Evolutionary conservation across 2,329 filamentous ascomycete genomes (phyloP).

Genomic region (Aspergillus transmontanensis): DNA sequence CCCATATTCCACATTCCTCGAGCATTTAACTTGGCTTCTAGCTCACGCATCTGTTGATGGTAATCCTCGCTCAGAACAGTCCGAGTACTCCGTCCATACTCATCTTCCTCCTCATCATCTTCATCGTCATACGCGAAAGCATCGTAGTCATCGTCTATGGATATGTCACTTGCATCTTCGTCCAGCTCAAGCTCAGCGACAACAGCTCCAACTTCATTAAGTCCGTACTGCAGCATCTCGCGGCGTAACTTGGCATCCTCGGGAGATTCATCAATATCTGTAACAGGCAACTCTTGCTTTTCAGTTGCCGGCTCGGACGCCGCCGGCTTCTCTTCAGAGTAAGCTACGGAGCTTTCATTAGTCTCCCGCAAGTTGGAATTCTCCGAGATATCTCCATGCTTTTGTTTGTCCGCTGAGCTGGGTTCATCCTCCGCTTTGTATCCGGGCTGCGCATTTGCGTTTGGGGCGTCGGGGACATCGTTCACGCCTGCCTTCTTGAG

Average conservation of each 20-base stretch:
- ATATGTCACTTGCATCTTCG: slow-evolving; percentile 57
- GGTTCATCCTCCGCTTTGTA: slow-evolving; percentile 17
- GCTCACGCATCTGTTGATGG: slow-evolving; percentile 77
- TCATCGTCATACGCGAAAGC: slow-evolving; percentile 54
- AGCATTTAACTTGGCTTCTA: slow-evolving; percentile 73
- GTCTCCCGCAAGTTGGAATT: slow-evolving; percentile 4
- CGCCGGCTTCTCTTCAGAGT: slow-evolving; percentile 10
- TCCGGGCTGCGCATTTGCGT: slow-evolving; percentile 14
- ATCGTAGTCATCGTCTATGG: slow-evolving; percentile 57
- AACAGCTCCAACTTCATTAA: slow-evolving; percentile 85
- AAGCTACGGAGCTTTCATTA: slow-evolving; percentile 5
- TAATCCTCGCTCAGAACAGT: slow-evolving; percentile 73
- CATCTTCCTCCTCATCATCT: slow-evolving; percentile 70
- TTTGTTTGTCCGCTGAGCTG: slow-evolving; percentile 1
- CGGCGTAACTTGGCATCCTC: slow-evolving; percentile 80
- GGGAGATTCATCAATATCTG: slow-evolving; percentile 72
- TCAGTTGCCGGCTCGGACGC: slow-evolving; percentile 25
- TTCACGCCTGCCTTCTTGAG: slow-evolving; percentile 75
- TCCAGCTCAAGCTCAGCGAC: slow-evolving; percentile 90
- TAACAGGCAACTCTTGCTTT: slow-evolving; percentile 50
- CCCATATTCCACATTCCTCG: slow-evolving; percentile 61
- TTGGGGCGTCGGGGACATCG: slow-evolving; percentile 41
- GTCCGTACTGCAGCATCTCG: slow-evolving; percentile 87
- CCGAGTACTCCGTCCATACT: slow-evolving; percentile 72
- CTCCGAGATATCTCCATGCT: not conserved